These are phyloP conservation scores for Lycium barbarum DNA, from an alignment of 257 asterid genomes.

Conservation along the genomic window DNA sequence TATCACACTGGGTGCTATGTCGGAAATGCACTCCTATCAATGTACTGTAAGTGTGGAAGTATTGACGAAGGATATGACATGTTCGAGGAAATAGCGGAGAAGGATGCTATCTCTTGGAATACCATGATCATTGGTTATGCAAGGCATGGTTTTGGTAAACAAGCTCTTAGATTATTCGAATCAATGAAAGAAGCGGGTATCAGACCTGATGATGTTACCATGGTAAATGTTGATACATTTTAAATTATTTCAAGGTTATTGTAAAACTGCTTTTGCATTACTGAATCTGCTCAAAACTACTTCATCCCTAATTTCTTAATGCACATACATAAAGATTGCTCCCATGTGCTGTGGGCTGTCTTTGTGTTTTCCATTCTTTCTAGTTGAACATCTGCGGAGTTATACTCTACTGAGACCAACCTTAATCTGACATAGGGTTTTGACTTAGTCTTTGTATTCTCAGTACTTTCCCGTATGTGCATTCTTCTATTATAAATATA, in stretches of 20 bases:
- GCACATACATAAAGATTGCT: not conserved
- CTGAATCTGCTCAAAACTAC: not conserved
- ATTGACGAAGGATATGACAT: constrained; percentile 74
- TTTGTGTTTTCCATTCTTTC: not conserved
- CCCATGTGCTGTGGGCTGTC: not conserved
- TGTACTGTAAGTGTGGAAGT: constrained; percentile 95
- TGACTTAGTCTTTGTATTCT: not conserved
- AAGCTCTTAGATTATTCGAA: constrained; percentile 72
- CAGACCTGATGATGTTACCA: constrained; percentile 86
- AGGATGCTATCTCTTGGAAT: constrained; percentile 91
- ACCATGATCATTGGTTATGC: constrained; percentile 89
- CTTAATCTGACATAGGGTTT: not conserved
- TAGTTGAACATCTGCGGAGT: not conserved
- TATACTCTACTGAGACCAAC: not conserved
- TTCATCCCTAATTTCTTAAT: constrained; percentile 8
- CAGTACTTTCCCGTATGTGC: not conserved
- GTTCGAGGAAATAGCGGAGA: constrained; percentile 63
- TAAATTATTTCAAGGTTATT: not conserved
- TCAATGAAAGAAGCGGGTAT: constrained; percentile 57
- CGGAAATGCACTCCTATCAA: constrained; percentile 91
- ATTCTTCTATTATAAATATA: constrained; percentile 3
- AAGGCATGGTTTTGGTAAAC: constrained; percentile 84
- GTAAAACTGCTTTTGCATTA: constrained; percentile 22
- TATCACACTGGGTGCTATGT: constrained; percentile 75
- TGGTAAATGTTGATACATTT: constrained; percentile 54